Conservation (phyloP, 345 rosid genomes). For the Triadica sebifera region DNA sequence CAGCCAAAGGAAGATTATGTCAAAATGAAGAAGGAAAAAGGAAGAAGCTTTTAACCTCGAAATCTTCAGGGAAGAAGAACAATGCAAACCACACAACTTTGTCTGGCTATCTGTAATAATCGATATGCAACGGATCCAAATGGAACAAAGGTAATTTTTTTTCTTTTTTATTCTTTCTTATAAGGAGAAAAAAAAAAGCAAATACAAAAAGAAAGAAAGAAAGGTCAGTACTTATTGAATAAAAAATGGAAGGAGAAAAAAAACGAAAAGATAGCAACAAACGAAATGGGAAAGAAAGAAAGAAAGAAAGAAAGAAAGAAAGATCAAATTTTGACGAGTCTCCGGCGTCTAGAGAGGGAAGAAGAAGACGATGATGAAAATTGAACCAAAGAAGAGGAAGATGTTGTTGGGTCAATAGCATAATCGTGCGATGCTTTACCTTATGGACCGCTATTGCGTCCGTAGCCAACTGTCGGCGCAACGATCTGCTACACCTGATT, state of each 20-base stretch:
- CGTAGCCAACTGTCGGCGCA: constrained; percentile 13
- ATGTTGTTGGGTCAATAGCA: constrained; percentile 34
- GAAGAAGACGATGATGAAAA: constrained; percentile 4
- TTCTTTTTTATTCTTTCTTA: background rate
- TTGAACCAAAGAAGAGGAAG: constrained; percentile 13
- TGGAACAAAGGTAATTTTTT: background rate
- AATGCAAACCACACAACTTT: background rate
- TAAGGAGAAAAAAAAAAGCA: background rate
- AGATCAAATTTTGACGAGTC: constrained; percentile 10
- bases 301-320: background rate
- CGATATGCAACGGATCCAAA: background rate
- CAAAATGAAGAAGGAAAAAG: background rate
- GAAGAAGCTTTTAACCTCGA: background rate
- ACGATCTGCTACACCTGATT: constrained; percentile 5
- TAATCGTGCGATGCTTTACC: constrained; percentile 32
- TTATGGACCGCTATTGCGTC: constrained; percentile 16
- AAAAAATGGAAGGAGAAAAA: background rate
- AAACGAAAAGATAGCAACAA: background rate
- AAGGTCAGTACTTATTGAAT: background rate
- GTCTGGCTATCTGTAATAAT: background rate
- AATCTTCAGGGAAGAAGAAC: background rate
- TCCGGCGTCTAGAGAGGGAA: constrained; percentile 13
- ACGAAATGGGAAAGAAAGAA: background rate
- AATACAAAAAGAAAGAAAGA: background rate
- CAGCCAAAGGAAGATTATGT: background rate